A percentile compares a stretch with the other conserved stretches of the same genome.
These are phyloP conservation scores for Cenchrus purpureus DNA, from an alignment of 176 grass and related monocot genomes.

Conservation along the genomic window DNA sequence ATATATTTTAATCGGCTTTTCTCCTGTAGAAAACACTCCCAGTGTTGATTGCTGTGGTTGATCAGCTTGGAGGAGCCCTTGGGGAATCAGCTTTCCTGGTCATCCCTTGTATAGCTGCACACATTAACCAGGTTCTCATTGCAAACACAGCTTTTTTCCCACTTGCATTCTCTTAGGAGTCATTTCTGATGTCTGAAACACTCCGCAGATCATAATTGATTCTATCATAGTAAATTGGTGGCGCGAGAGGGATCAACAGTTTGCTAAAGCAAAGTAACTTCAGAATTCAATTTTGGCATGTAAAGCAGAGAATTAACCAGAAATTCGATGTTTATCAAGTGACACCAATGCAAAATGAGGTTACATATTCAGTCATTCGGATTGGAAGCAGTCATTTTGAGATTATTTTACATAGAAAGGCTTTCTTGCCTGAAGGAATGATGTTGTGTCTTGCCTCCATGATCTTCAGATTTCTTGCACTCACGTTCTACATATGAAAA, in stretches of 20 bases:
- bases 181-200: slow-evolving; percentile 30
- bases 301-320: neutral
- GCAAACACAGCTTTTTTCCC: neutral
- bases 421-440: neutral
- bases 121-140: slow-evolving; percentile 82
- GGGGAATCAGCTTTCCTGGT: slow-evolving; percentile 78
- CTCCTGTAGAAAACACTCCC: slow-evolving; percentile 79
- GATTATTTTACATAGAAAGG: slow-evolving; percentile 9
- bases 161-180: slow-evolving; percentile 11
- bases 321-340: slow-evolving; percentile 1
- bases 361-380: slow-evolving; percentile 27
- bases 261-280: slow-evolving; percentile 46
- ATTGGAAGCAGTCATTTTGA: slow-evolving; percentile 1
- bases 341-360: neutral
- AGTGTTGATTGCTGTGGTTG: slow-evolving; percentile 84
- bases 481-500: slow-evolving; percentile 3
- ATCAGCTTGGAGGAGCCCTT: slow-evolving; percentile 76
- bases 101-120: slow-evolving; percentile 70
- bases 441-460: neutral
- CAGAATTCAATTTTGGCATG: slow-evolving; percentile 19
- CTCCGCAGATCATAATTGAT: slow-evolving; percentile 79
- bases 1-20: slow-evolving; percentile 13
- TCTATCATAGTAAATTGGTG: slow-evolving; percentile 85
- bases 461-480: neutral
- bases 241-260: slow-evolving; percentile 63